Evolutionary conservation across 148 eudicot genomes (phyloP), one percentile per base, ranked within the genome.

Genomic region (Limonium bicolor): DNA sequence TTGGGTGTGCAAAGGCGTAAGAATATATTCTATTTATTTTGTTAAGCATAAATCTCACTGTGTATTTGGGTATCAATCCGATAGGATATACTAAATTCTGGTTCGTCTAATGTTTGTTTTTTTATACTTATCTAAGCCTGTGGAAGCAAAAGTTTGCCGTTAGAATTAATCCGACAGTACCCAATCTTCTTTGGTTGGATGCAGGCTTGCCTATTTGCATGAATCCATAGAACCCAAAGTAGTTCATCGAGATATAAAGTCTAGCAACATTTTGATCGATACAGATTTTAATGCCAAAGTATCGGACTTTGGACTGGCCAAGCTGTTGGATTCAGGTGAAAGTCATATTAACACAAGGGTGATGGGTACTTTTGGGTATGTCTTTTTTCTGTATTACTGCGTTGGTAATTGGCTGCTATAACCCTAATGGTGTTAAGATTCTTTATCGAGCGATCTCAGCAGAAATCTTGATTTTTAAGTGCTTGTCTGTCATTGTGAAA

Each of bases 151-250:
- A 34, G 3, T 5, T 16, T 34, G 37, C 7, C 14, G 11, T 34
- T 34, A 3, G 4, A 34, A 10, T 10, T 4, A 34, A 10, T 34
- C 14, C 14, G 11, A 10, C 4, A 16, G 14, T 34, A 4, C 20
- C 5, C 16, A 38, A 38, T 38, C 10, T 6, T 38, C 16, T 38
- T 11, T 14, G 18, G 42, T 32, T 28, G n/a, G 22, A 46, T 69
- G 59, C 82, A 87, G 94, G 51, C 96, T 83, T 36, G 85, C 96
- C 4, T 88, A 88, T 56, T 59, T 88, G 63, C 96, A 88, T 4
- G 96, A 88, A 67, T 87, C 96, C 12, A 88, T 88, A 49, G 97
- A 88, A 59, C 97, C 97, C 27, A 88, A 88, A 59, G 97, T 87
- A 35, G 90, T 88, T 39, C 96, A 88, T 50, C 72, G 96, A 41